Base-by-base conservation (phyloP, 2,329 filamentous ascomycete genomes). In the Fusarium clavum region DNA sequence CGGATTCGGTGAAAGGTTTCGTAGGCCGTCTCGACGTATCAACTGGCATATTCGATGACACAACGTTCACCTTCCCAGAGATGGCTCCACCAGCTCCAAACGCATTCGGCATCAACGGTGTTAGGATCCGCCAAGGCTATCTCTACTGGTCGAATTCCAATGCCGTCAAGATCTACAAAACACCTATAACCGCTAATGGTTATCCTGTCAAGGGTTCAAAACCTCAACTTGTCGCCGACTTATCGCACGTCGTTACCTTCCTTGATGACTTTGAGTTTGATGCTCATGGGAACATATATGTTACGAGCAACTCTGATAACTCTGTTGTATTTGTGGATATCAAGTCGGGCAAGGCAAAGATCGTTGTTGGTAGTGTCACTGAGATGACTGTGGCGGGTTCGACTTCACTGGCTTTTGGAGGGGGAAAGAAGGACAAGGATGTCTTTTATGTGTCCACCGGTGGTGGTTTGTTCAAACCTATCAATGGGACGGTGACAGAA, bases 201-300 rank as follows among this genome's bases (percentile, higher is more conserved):
- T 55, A 45, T 11, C 69, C 69, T 0, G 57, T 40, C 14, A 64
- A 69, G n/a, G 67, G 61, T 3, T 70, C 67, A 24, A 67, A 64
- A 10, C 67, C 66, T 3, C 61, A 75, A 27, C 56, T 75, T 22
- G 53, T 76, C 14, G 55, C 61, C 7, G 29, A 73, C 30, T 25
- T 76, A 5, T 73, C 74, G 0, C 48, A 20, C 0, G 14, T 32
- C 0, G 47, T 67, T 13, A 48, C 8, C 3, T 70, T 72, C 13
- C 52, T 76, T 6, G 74, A 76, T 18, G 74, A 76, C 54, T 76
- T 76, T 25, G 47, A 44, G 4, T 67, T 76, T 16, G 71, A 70
- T 7, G 13, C 20, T 2, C 32, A 55, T 1, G 73, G 73, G 1
- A 66, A 76, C 20, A 73, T 76, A 11, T 76, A 71, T 24, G 67